These are phyloP conservation scores for Acorus calamus DNA, from an alignment of 106 monocot species.

Conservation along the genomic window DNA sequence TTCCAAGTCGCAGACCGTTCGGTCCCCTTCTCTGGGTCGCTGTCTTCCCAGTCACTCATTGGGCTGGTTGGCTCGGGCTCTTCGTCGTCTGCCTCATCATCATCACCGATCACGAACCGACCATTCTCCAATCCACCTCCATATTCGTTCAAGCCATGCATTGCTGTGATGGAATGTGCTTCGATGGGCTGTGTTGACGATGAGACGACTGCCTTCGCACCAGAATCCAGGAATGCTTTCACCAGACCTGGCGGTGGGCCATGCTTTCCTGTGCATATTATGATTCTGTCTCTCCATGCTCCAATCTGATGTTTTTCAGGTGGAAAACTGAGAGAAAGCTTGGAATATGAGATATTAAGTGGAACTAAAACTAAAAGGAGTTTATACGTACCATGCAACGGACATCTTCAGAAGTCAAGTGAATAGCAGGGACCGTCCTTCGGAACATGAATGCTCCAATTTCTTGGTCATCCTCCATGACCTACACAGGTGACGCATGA, in stretches of 20 bases:
- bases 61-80: conserved; percentile 37
- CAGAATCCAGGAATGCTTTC: conserved; percentile 85
- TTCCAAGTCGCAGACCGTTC: conserved; percentile 17
- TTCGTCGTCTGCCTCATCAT: conserved; percentile 50
- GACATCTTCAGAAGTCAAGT: conserved; percentile 83
- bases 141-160: conserved; percentile 23
- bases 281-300: conserved; percentile 86
- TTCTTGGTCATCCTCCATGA: conserved; percentile 99
- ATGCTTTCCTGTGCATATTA: conserved; percentile 73
- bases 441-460: conserved; percentile 98
- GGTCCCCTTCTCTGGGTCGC: conserved; percentile 39
- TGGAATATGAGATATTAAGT: background rate
- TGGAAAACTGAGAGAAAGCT: background rate
- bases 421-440: conserved; percentile 79
- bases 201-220: conserved; percentile 89
- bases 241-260: conserved; percentile 48
- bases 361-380: background rate
- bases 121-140: conserved; percentile 30
- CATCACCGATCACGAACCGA: conserved; percentile 82
- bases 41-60: conserved; percentile 86
- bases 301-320: conserved; percentile 45
- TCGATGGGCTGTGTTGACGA: conserved; percentile 59
- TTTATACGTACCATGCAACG: conserved; percentile 85
- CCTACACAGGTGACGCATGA: conserved; percentile 25
- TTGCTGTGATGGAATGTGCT: conserved; percentile 8